Evolutionary conservation across 2,329 filamentous ascomycete genomes (phyloP), one percentile per base, ranked within the genome.

Genomic region (Fusarium foetens): DNA sequence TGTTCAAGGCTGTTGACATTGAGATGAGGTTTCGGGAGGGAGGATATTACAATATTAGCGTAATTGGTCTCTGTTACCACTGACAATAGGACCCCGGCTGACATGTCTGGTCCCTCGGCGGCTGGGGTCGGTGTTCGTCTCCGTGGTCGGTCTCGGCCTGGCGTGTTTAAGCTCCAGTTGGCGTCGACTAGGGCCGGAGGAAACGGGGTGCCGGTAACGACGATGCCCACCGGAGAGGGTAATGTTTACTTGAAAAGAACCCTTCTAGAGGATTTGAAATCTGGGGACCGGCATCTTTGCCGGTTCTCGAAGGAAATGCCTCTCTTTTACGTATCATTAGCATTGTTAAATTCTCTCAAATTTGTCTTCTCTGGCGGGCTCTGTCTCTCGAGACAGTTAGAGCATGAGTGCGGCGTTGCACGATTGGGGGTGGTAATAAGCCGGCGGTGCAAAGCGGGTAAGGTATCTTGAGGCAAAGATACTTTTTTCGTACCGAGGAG

Each of bases 111-210:
- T 64, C 43, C 38, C 45, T 59, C 43, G 67, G 68, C 68, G 68
- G 66, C 57, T 71, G 67, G 46, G 52, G 42, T 71, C 67, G 66
- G 67, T 51, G 66, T 52, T 52, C 35, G 52, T 67, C 46, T 66
- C 67, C 67, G 51, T 71, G 49, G 54, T 64, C 54, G 63, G 71
- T 72, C 72, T 71, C 59, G 72, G 69, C 72, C 69, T 73, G 58
- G 71, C 42, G 54, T 72, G 58, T 61, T 72, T 70, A 70, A 72
- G 66, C 69, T 70, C 68, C 39, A 70, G 53, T 42, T 55, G 68
- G 65, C 68, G 65, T 57, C 12, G 39, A 74, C 71, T 70, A 74
- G 72, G 45, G 58, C 64, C 66, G 58, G 71, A 66, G 35, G 58
- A 66, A 58, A 74, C 68, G 71, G 68, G 66, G 70, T 72, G 58